Conservation (phyloP, 495 filamentous ascomycete species). For the Echria macrotheca region DNA sequence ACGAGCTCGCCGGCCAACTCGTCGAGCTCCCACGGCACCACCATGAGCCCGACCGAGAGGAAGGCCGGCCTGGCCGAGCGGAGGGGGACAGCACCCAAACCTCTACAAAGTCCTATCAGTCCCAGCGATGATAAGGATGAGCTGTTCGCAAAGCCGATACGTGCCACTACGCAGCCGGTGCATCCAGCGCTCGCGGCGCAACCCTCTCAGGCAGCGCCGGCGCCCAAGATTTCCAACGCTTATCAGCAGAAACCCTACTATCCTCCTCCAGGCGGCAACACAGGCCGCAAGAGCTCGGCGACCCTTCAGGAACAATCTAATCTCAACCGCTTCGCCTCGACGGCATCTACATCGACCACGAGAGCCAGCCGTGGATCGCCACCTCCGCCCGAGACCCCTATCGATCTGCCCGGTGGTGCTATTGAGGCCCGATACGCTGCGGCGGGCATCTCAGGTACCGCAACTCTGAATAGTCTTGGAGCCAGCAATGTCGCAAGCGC, state of each 20-base stretch:
- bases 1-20: constrained; percentile 28
- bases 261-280: constrained; percentile 38
- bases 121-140: constrained; percentile 66
- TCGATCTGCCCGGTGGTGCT: constrained; percentile 65
- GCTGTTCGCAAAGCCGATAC: constrained; percentile 56
- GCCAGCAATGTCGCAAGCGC: constrained; percentile 55
- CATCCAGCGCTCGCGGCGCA: constrained; percentile 11
- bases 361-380: constrained; percentile 87
- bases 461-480: constrained; percentile 72
- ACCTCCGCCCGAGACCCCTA: constrained; percentile 92
- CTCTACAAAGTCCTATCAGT: constrained; percentile 65
- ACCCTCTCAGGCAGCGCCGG: constrained; percentile 11
- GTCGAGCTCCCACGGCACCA: constrained; percentile 29
- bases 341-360: constrained; percentile 89
- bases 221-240: constrained; percentile 37
- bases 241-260: constrained; percentile 48
- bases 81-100: constrained; percentile 68
- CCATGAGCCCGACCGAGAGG: constrained; percentile 45
- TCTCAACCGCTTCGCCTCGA: constrained; percentile 78
- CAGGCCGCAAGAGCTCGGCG: constrained; percentile 19
- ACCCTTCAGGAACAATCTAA: constrained; percentile 35
- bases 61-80: constrained; percentile 60
- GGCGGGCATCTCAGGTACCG: constrained; percentile 77
- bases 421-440: constrained; percentile 90
- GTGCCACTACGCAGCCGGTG: constrained; percentile 18